A percentile compares a stretch with the other conserved stretches of the same genome.
These are phyloP conservation scores for Cynanchum wilfordii DNA, from an alignment of 257 asterid genomes.

Conservation along the genomic window DNA sequence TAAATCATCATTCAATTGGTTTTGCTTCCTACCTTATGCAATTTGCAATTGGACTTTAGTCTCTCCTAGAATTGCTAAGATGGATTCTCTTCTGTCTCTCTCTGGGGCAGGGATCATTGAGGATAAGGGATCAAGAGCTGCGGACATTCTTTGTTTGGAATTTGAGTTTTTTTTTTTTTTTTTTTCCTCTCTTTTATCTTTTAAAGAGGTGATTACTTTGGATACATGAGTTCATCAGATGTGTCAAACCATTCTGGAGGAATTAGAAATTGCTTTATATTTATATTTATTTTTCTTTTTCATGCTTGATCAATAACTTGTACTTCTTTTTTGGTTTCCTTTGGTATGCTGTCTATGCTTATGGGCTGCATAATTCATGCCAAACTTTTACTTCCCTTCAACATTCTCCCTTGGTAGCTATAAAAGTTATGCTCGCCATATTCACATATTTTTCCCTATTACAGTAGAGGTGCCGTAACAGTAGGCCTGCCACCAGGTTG, in stretches of 20 bases:
- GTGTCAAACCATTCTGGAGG: neutral
- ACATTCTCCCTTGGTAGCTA: neutral
- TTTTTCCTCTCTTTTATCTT: neutral
- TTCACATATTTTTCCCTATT: conserved; percentile 21
- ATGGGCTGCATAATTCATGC: neutral
- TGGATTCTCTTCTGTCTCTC: neutral
- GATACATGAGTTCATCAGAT: neutral
- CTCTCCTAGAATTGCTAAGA: neutral
- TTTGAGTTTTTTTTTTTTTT: neutral
- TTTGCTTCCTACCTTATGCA: no score
- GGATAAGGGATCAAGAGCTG: neutral
- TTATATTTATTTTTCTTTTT: neutral
- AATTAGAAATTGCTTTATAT: neutral
- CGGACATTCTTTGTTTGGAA: neutral
- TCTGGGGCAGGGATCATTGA: neutral
- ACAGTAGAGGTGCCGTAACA: conserved; percentile 76
- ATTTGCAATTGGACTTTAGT: neutral
- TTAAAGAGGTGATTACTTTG: neutral
- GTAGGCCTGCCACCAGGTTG: conserved; percentile 98
- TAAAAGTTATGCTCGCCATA: neutral
- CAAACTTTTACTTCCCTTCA: conserved; percentile 12
- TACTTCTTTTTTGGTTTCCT: neutral
- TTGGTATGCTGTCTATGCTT: neutral
- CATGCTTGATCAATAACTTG: neutral
- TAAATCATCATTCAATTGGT: neutral